Evolutionary conservation across 768 basidiomycete genomes (phyloP), one percentile per base, ranked within the genome.

Genomic region (Auricularia sp.): DNA sequence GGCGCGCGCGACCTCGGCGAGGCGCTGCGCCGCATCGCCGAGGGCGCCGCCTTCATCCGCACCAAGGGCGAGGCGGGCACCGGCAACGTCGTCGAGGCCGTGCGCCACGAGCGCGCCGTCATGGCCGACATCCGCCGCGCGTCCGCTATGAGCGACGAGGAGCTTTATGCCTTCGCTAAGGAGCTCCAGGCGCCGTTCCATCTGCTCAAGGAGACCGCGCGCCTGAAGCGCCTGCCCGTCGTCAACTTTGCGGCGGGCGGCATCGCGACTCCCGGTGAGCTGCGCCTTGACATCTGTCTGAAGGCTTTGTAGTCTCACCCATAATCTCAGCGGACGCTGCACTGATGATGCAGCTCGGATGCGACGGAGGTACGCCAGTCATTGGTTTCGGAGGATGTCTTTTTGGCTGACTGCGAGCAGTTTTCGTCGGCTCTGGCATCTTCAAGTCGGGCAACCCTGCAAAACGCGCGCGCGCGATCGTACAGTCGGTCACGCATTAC

Each of bases 221-320:
- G 93, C 51, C 77, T 94, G 68, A 95, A 95, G 78, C 84, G 89
- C 58, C 82, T 99, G 53, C 95, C 97, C 0, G 94, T 97, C 23
- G 97, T 98, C 66, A 95, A 91, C 76, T 98, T 99, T 75, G 94
- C 94, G 16, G 96, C 95, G 64, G 95, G 94, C 64, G 94, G 94
- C 62, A 83, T 95, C 61, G 91, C 93, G 59, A 94, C 93, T 10
- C 93, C 93, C 61, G 29, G 29, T 29, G 29, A 29, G 29, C 29
- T 29, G 1, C 29, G 1, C 29, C 29, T 2, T 29, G 29, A 29
- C 29, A 29, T 29, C 29, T 1, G 29, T 29, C 29, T 29, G 1
- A 29, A 29, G 29, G 29, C 29, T 29, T 29, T 29, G 29, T 29
- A 2, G 29, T 29, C 29, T 29, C 29, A 29, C 29, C 29, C 2